Evolutionary conservation across 305 asterid genomes (phyloP), one percentile per base, ranked within the genome.

Genomic region (Plantago coronopus): DNA sequence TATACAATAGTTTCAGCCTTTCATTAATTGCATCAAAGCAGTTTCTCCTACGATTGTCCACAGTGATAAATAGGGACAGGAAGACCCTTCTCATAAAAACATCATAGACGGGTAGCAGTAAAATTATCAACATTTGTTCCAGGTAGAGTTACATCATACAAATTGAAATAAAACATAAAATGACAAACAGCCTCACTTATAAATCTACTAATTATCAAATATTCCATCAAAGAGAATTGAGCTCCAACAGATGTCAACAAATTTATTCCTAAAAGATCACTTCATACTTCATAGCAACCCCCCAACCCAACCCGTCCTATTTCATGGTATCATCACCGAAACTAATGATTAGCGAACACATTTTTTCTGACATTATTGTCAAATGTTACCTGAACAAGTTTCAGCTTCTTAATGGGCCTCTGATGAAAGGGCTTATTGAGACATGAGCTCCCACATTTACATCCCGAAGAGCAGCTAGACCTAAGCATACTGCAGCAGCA

Each of bases 401-500:
- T 85, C 96, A 93, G 72, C 95, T 87, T 87, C 80, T 89, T 89
- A 76, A 74, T 73, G 8, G 90, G 85, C 70, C 97, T 83, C 72
- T 81, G 94, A 54, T 93, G 96, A 76, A 93, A 89, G 54, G 99
- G 95, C 76, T 85, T 93, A 76, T 93, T 93, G 66, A 85, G 67
- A 73, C 97, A 93, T 38, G 93, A 72, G 76, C 68, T 69, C 72
- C 91, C 97, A 78, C 99, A 89, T 72, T 87, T 81, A 79, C 99
- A 93, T 56, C 78, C 82, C 27, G 94, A 82, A 50, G 96, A 83
- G 79, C 99, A 93, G 83, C 94, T 79, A 49, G 97, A 87, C 84
- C 75, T 79, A 63, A 93, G 81, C 86, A 87, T 74, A 68, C 97
- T 93, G 81, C 55, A 69, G 66, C 42, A 81, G 57, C 56, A 74